phyloP scores from a whole-genome alignment of 176 grass and related monocot species.

The Lolium perenne region DNA sequence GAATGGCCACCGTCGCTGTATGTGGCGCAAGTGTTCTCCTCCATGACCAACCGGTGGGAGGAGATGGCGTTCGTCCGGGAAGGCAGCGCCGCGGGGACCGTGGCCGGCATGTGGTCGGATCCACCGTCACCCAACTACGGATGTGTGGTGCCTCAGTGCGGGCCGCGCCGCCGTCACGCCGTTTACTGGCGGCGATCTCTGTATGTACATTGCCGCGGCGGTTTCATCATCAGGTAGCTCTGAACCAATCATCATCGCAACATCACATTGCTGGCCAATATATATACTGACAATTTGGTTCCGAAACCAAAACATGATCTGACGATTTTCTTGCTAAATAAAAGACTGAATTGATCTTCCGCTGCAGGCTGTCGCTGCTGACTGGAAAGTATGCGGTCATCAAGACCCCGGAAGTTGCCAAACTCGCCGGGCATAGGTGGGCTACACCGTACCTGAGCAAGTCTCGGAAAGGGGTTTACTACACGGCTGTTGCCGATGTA shows the following conservation, averaged over 20 bases:
- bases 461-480: slow-evolving; percentile 15
- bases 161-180: not conserved
- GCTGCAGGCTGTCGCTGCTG: not conserved
- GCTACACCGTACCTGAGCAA: not conserved
- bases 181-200: not conserved
- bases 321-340: not conserved
- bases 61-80: not conserved
- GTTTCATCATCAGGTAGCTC: slow-evolving; percentile 8
- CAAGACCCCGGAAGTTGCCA: not conserved
- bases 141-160: not conserved
- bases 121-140: not conserved
- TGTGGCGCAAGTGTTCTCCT: not conserved
- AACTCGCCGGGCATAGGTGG: not conserved
- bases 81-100: no score
- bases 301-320: not conserved
- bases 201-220: not conserved
- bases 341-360: not conserved
- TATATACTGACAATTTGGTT: not conserved
- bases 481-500: not conserved
- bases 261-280: not conserved
- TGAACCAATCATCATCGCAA: not conserved
- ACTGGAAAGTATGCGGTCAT: not conserved
- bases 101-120: not conserved
- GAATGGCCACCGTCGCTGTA: not conserved
- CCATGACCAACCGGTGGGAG: not conserved